These are phyloP conservation scores for Blastobotrys americana DNA, from an alignment of 805 yeast genomes.

Conservation along the genomic window DNA sequence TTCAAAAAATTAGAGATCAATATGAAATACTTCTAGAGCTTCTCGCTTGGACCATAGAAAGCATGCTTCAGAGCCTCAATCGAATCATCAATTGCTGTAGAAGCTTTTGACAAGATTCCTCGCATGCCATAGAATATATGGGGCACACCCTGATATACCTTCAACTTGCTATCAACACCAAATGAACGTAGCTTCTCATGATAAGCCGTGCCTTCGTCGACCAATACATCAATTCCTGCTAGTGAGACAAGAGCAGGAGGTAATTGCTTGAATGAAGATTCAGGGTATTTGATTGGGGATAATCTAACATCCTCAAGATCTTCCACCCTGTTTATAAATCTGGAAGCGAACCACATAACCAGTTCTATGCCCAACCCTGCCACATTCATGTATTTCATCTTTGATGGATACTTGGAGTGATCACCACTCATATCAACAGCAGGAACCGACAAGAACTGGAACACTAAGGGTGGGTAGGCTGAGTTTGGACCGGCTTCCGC, in stretches of 20 bases:
- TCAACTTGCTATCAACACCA: slow-evolving; percentile 24
- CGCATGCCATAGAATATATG: slow-evolving; percentile 45
- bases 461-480: slow-evolving; percentile 31
- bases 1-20: too few species aligned
- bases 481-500: slow-evolving; percentile 25
- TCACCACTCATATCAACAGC: slow-evolving; percentile 25
- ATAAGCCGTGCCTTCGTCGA: slow-evolving; percentile 42
- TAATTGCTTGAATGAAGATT: slow-evolving; percentile 33
- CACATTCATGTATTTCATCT: slow-evolving; percentile 27
- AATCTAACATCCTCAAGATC: slow-evolving; percentile 31
- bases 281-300: slow-evolving; percentile 38
- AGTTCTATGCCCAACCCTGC: slow-evolving; percentile 40
- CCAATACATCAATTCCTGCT: slow-evolving; percentile 37
- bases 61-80: background rate
- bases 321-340: slow-evolving; percentile 35
- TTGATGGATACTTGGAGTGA: slow-evolving; percentile 31
- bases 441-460: slow-evolving; percentile 38
- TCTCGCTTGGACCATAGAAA: background rate
- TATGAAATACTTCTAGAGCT: background rate
- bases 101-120: slow-evolving; percentile 23
- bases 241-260: slow-evolving; percentile 40
- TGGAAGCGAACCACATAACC: slow-evolving; percentile 40
- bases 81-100: background rate
- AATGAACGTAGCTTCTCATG: slow-evolving; percentile 33
- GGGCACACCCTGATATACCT: slow-evolving; percentile 38